Evolutionary conservation across 805 yeast species (phyloP), one percentile per base, ranked within the genome.

Genomic region (Metschnikowia borealis): DNA sequence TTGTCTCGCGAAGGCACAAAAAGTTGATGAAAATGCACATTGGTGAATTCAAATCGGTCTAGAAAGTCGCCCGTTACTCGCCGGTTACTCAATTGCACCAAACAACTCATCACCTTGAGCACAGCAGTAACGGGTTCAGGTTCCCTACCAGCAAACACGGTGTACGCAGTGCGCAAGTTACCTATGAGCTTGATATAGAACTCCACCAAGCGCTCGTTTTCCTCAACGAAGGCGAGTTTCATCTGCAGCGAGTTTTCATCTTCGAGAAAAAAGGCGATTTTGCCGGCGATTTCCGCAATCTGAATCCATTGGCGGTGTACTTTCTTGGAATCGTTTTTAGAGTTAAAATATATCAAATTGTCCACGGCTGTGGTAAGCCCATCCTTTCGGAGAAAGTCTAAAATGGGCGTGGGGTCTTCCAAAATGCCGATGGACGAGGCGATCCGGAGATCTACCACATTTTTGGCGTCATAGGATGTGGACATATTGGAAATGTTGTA

Each of bases 41-140:
- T 66, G 3, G 83, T 70, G 48, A 89, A 74, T 66, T 91, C 97
- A 61, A 91, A 87, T 40, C 73, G 65, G 14, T 84, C 80, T 33
- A 83, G 62, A 17, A 91, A 78, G 6, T 80, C 83, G 47, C 80
- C 84, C 2, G 83, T 64, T 44, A 79, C 64, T 2, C 71, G 65
- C 1, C 84, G 82, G 23, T 77, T 68, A 42, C 77, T 73, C 6
- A 75, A 82, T 0, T 64, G 54, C 5, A 82, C 74, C 26, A 85
- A 71, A 43, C 78, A 77, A 17, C 68, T 69, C 55, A 92, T 64
- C 8, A 90, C 59, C 39, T 78, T 65, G n/a, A 89, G 63, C 3
- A 78, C 75, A 1, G 94, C 86, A 48, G 79, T 81, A 0, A 91
- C 81, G 1, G 63, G 77, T 62, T 80, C 71, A 0, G 87, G 81